phyloP scores from a whole-genome alignment of 2,329 filamentous ascomycete genomes.

The Aspergillus awamori region DNA sequence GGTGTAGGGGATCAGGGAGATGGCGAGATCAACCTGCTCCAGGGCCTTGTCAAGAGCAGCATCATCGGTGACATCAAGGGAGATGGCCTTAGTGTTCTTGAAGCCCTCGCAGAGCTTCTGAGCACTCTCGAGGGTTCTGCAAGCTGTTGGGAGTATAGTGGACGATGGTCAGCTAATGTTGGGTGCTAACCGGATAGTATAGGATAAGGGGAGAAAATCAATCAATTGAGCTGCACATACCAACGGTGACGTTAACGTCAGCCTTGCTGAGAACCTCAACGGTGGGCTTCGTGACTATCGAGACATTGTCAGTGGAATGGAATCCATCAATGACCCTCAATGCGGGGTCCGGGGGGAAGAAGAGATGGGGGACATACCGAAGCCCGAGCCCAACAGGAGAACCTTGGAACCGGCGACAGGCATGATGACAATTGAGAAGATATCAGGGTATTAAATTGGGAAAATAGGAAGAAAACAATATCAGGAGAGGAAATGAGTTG shows the following conservation, averaged over 20 bases:
- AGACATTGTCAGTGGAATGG: neutral
- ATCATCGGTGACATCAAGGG: constrained; percentile 79
- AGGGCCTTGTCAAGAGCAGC: constrained; percentile 78
- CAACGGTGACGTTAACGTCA: constrained; percentile 67
- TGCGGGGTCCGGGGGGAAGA: constrained; percentile 19
- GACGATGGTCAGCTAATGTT: constrained; percentile 1
- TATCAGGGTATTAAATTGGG: constrained; percentile 15
- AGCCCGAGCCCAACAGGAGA: constrained; percentile 43
- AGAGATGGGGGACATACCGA: constrained; percentile 31
- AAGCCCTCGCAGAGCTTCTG: constrained; percentile 74
- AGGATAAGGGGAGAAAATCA: no score
- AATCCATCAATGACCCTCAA: neutral
- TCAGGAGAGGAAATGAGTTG: constrained; percentile 17
- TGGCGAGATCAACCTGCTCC: constrained; percentile 76
- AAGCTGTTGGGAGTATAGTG: constrained; percentile 57
- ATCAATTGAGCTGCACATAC: constrained; percentile 45
- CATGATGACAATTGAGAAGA: constrained; percentile 33
- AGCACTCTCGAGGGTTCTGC: constrained; percentile 76
- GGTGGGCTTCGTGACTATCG: constrained; percentile 61
- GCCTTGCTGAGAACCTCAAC: constrained; percentile 64
- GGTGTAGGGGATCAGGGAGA: constrained; percentile 87
- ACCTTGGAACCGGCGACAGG: constrained; percentile 43
- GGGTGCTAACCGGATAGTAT: neutral
- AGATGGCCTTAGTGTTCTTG: constrained; percentile 72
- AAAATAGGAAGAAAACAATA: constrained; percentile 18